Base-by-base conservation (phyloP, 169 alveolate genomes). In the Plasmodium gallinaceum region DNA sequence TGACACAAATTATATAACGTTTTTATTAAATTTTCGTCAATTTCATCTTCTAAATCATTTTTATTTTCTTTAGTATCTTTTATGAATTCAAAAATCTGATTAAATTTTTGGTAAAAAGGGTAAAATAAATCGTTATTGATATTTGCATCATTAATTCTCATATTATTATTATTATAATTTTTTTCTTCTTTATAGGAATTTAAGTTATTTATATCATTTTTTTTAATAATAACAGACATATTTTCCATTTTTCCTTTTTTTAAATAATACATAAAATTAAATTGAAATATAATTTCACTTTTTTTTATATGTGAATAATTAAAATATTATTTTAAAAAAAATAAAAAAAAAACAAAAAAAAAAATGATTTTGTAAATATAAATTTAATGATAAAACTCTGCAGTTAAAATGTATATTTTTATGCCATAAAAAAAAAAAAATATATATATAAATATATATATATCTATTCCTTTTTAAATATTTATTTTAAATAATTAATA, bases 1-100 rank as follows among this genome's bases (percentile, higher is more conserved):
- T 51, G 80, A 78, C 90, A 78, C 65, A 78, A 78, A 22, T 52
- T 78, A 70, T 65, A 70, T 52, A 78, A 68, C 20, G 90, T 78
- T 66, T 65, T 62, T 65, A 78, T 78, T 78, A 78, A 78, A 66
- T 78, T 68, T 22, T 78, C 90, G 51, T 78, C 90, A 18, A 78
- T 32, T 78, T 78, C 90, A 57, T 78, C 90, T 78, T 78, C 80
- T 69, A 78, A 78, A 57, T 78, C 45, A 45, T 78, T 78, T 65
- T 78, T 78, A 78, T 78, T 78, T 78, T 78, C 80, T 65, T 65
- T 65, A 32, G 68, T 65, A 24, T 78, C 68, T 78, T 78, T 58
- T 51, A 78, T 20, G 64, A 78, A 78, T 57, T 43, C n/a, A 51
- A 78, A 66, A 51, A 78, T 78, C n/a, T 78, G 45, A 45, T 45